Evolutionary conservation across 106 monocot species (phyloP).

Genomic region (Alisma plantagoaquatica): DNA sequence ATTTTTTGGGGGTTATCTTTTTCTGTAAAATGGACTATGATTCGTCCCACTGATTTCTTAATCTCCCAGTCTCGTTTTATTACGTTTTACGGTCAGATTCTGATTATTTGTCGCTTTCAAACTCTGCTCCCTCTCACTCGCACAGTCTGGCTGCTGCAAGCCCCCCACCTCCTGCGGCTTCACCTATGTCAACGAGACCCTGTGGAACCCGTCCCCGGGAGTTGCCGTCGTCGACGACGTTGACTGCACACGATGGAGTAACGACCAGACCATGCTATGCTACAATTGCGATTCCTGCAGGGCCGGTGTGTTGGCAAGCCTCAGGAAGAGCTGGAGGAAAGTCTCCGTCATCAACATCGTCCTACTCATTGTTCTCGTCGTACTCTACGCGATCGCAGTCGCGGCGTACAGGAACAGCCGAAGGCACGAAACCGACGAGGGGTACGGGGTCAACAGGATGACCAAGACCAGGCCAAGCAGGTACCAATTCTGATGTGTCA

Average conservation of each 20-base stretch:
- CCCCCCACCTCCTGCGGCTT: conserved; percentile 69
- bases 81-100: too few relatives aligned
- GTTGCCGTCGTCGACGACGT: conserved; percentile 12
- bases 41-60: not conserved
- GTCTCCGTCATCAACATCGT: too few relatives aligned
- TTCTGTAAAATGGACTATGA: not conserved
- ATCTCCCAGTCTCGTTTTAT: not conserved
- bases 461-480: conserved; percentile 60
- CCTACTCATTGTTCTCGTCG: too few relatives aligned
- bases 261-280: conserved; percentile 63
- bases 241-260: conserved; percentile 70
- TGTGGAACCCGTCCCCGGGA: conserved; percentile 28
- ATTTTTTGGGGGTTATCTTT: not conserved
- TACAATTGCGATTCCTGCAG: too few relatives aligned
- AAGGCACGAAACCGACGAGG: too few relatives aligned
- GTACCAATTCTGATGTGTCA: conserved; percentile 55
- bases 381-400: too few relatives aligned
- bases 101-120: too few relatives aligned
- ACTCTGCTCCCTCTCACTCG: not conserved
- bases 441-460: conserved; percentile 42
- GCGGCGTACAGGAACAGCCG: too few relatives aligned
- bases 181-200: conserved; percentile 59
- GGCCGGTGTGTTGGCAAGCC: too few relatives aligned
- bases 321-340: too few relatives aligned
- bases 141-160: conserved; percentile 89